Percentiles rank a stretch among this genome's conserved stretches.
These are phyloP conservation scores for Crithidia sp. DNA, from an alignment of 208 protist genomes.

Conservation along the genomic window DNA sequence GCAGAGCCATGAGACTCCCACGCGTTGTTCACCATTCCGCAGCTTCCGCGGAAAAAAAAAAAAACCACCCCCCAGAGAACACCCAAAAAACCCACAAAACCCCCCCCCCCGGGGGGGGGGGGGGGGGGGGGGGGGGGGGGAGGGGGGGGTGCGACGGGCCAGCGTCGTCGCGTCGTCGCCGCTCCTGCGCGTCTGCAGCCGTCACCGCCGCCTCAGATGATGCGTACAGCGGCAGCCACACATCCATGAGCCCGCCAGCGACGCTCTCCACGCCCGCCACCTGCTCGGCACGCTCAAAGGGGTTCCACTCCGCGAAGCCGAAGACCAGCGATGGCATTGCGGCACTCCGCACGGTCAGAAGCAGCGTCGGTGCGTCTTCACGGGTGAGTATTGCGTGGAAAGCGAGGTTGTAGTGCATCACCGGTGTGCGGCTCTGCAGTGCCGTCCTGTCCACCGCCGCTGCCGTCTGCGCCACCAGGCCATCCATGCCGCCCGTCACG, in stretches of 20 bases:
- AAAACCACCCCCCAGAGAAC: no score
- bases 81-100: no score
- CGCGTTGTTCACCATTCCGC: no score
- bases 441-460: background rate
- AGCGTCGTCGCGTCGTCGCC: no score
- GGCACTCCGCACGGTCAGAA: slow-evolving; percentile 52
- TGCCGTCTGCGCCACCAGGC: slow-evolving; percentile 1
- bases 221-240: slow-evolving; percentile 59
- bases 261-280: background rate
- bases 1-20: no score
- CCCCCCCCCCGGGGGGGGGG: no score
- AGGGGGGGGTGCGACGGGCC: no score
- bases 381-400: slow-evolving; percentile 44
- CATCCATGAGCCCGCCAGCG: slow-evolving; percentile 18
- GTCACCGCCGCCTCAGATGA: slow-evolving; percentile 3
- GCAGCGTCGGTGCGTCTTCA: slow-evolving; percentile 34
- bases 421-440: slow-evolving; percentile 27
- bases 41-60: no score
- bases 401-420: slow-evolving; percentile 41
- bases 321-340: slow-evolving; percentile 38
- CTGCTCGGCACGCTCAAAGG: slow-evolving; percentile 15
- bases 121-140: no score
- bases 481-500: slow-evolving; percentile 25
- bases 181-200: slow-evolving; percentile 12
- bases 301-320: slow-evolving; percentile 46